Base-by-base conservation (phyloP, 768 basidiomycete genomes). In the Lyophyllum atratum region DNA sequence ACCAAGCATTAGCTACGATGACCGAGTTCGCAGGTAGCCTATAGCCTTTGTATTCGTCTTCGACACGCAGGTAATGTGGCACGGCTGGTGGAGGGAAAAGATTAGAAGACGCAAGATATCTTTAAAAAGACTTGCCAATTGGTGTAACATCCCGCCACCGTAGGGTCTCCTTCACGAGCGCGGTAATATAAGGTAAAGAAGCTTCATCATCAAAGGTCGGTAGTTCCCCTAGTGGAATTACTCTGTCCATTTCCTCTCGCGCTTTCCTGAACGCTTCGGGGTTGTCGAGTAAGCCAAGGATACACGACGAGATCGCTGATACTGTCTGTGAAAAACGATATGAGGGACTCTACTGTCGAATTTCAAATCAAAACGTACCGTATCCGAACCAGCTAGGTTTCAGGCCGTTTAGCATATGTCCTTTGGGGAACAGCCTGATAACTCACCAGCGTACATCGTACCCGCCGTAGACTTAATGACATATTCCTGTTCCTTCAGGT, bases 21-120 rank as follows among this genome's bases (percentile, higher is more conserved):
- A 70, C 62, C 2, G 70, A 55, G 2, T 64, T 70, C 29, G 68
- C 69, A 0, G 75, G 76, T 37, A 79, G 74, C 49, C 59, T 43
- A 47, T 74, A 73, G 0, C 74, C 76, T 19, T 65, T 59, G 57
- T 76, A 78, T 4, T 66, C 56, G 55, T 76, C 72, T 9, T 76
- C 74, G 7, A 64, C 63, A 5, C 52, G 55, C 7, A 65, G 59
- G 12, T 61, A 52, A 58, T 74, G 76, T 9, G 72, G 70, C 11
- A 73, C 21, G 14, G 62, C 76, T 76, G 31, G 8, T 31, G 15
- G n/a, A 52, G 14, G 17, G 14, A n/a, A 49, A 10, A 31, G 15
- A 52, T 28, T 9, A 54, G 9, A 24, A 21, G 26, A 26, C 1
- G 12, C 0, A 8, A 24, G 10, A n/a, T 8, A 25, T 51, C 7